Percentiles rank a stretch among this genome's conserved stretches.
Conservation (phyloP, 306 rosid genomes). For the Sphenostylis stenocarpa region DNA sequence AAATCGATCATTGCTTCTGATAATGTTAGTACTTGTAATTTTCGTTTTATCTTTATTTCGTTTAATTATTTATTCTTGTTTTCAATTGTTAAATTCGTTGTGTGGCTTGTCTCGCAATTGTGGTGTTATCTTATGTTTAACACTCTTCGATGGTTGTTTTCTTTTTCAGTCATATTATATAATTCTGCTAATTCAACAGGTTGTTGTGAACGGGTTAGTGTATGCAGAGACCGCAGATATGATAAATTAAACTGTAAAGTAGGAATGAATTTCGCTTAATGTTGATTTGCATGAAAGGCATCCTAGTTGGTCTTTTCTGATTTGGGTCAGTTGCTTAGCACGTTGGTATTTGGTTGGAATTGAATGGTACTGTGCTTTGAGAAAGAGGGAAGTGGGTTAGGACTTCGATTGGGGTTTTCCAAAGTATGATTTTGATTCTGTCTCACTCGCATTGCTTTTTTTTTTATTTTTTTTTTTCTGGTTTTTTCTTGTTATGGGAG, state of each 20-base stretch:
- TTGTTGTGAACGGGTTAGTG: not conserved
- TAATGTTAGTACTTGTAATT: not conserved
- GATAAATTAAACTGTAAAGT: not conserved
- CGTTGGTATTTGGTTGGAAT: not conserved
- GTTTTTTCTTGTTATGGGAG: not conserved
- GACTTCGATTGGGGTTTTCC: not conserved
- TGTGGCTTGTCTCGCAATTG: not conserved
- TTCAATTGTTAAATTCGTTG: not conserved
- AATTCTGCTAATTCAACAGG: not conserved
- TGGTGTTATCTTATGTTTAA: not conserved
- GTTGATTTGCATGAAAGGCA: not conserved
- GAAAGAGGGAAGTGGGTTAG: not conserved
- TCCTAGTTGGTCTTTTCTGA: not conserved
- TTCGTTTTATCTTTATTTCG: not conserved
- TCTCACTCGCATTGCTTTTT: not conserved
- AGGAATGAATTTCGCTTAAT: not conserved
- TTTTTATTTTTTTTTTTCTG: too few relatives aligned
- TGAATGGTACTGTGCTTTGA: not conserved
- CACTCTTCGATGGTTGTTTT: not conserved
- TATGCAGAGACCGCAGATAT: not conserved
- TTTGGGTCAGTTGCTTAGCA: not conserved
- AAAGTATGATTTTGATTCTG: not conserved
- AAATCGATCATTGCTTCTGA: not conserved
- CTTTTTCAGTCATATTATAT: not conserved
- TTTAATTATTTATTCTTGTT: not conserved